phyloP scores from a whole-genome alignment of 2,329 filamentous ascomycete genomes.

The Rutstroemia sp. region DNA sequence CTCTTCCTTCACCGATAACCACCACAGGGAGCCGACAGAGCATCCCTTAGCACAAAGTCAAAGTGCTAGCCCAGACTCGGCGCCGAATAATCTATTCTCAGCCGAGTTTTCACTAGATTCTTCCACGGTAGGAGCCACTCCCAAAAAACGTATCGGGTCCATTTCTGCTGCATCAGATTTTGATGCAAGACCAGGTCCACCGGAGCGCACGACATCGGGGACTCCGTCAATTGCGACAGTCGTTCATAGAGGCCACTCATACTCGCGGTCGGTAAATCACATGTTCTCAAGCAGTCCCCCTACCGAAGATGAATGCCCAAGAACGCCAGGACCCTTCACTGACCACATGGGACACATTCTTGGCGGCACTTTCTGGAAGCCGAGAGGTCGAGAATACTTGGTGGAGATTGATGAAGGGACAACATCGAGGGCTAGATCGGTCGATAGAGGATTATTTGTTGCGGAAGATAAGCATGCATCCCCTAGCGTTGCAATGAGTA shows the following conservation, averaged over 20 bases:
- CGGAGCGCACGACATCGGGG: conserved; percentile 27
- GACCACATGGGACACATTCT: conserved; percentile 25
- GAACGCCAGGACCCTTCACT: conserved; percentile 21
- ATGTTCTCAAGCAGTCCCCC: conserved; percentile 7
- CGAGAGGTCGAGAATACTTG: conserved; percentile 17
- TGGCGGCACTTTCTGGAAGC: conserved; percentile 18
- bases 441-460: conserved; percentile 53
- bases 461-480: conserved; percentile 57
- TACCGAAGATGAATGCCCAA: conserved; percentile 12
- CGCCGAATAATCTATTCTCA: conserved; percentile 26
- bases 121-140: conserved; percentile 33
- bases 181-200: conserved; percentile 33
- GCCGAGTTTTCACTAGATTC: conserved; percentile 33
- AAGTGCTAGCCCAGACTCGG: conserved; percentile 54
- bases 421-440: conserved; percentile 50
- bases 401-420: conserved; percentile 37
- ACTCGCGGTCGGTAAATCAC: conserved; percentile 31
- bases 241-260: conserved; percentile 25
- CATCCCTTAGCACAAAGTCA: conserved; percentile 72
- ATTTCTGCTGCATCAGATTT: conserved; percentile 32
- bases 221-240: conserved; percentile 27
- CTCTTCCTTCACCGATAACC: conserved; percentile 31
- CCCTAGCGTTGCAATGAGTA: conserved; percentile 57
- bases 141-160: conserved; percentile 24
- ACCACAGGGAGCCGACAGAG: conserved; percentile 42